Evolutionary conservation across 768 basidiomycete species (phyloP), one percentile per base, ranked within the genome.

Genomic region (Daedalea quercina): DNA sequence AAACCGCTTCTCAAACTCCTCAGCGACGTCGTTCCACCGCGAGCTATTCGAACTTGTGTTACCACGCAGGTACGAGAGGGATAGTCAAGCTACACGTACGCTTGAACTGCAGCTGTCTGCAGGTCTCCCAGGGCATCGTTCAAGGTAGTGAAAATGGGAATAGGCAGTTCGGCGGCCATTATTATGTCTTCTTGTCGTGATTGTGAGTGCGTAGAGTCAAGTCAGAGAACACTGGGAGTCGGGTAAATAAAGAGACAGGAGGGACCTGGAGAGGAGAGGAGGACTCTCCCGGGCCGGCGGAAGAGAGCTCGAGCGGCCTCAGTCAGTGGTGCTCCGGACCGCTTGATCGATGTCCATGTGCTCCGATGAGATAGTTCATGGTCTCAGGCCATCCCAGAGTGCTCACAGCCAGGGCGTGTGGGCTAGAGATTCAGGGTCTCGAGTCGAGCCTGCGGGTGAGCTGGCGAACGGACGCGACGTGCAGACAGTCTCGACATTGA

Each of bases 1-100:
- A 58, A 87, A 90, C 53, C 80, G 75, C 50, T 63, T 69, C 60
- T 76, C 70, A 64, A 87, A 91, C 60, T 85, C 76, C 23, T 75
- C 70, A 1, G 75, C 74, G 34, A 90, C 77, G 25, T 74, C 67
- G 57, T 81, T 73, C 84, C 84, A 90, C 42, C 84, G 75, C 44
- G 69, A 68, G 19, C 74, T 78, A 46, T 3, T 43, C 45, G 37
- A 33, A n/a, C 8, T 35, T 46, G 13, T 35, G 31, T 20, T 20
- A 12, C 33, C 25, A 20, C 22, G 7, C 15, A 25, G 31, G 8
- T 12, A 3, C 3, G 3, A 40, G 37, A 19, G 19, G 37, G 2
- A 23, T 12, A 44, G 26, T 15, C 6, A 20, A 13, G 9, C 20
- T 2, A 23, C 22, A 58, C 71, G 56, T 31, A 74, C 52, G 75